Base-by-base conservation (phyloP, 176 grass and related monocot genomes). In the Carex kokanica region DNA sequence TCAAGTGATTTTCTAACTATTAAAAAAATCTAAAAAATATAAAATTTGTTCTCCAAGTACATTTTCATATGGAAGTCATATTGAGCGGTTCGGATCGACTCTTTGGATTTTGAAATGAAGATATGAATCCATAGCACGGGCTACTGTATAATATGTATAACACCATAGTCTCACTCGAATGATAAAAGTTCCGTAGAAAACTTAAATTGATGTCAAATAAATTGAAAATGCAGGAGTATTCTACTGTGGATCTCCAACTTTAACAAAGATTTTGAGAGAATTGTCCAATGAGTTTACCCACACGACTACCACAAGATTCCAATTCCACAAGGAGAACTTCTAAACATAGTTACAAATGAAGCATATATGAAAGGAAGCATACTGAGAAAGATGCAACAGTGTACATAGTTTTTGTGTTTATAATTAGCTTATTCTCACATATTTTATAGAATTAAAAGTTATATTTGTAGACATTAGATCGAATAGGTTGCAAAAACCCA, bases 301-400 rank as follows among this genome's bases (percentile, higher is more conserved):
- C 65, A 86, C 93, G 58, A 99, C 93, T 25, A 93, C 91, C 23
- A 99, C 93, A 68, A 86, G 91, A 74, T 99, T 99, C 72, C 93
- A 99, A 79, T 99, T 99, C 85, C 97, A 99, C 83, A 99, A 99
- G 83, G 97, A 99, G 60, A 99, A 99, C 85, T 99, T 99, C 61
- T 99, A 88, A 88, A 74, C 61, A 57, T 74, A 31, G 38, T 73
- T 73, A 57, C 60, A 47, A 64, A 73, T 23, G 60, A 84, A 83
- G 66, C 68, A 85, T 61, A 53, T 72, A 67, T 10, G 85, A 86
- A 69, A 84, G 78, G 56, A 89, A 83, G 62, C 24, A 84, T 67
- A 84, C 32, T 51, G 24, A 88, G 81, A 90, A 78, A 89, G 51
- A 89, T 78, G 52, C 83, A 86, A 77, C 23, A 80, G 18, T 86